Conservation (phyloP, 2,329 filamentous ascomycete genomes). For the Cladophialophora carrionii region DNA sequence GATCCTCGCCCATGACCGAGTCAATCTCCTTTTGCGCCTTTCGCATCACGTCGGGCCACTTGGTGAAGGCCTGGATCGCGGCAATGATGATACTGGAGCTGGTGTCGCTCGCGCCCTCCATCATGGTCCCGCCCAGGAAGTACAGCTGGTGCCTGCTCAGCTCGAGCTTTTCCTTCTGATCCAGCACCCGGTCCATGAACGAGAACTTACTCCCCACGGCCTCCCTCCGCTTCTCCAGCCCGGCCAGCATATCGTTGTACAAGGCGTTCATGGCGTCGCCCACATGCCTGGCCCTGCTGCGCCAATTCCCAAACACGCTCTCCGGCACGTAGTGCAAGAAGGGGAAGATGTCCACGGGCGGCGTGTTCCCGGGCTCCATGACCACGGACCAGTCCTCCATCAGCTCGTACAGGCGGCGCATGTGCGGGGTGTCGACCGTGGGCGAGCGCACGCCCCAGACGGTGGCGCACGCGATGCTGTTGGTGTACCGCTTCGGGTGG, state of each 20-base stretch:
- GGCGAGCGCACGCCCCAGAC: conserved; percentile 47
- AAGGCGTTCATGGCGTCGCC: conserved; percentile 49
- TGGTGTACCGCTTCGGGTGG: conserved; percentile 55
- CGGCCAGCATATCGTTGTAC: conserved; percentile 45
- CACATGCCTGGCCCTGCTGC: conserved; percentile 44
- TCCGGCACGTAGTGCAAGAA: conserved; percentile 52
- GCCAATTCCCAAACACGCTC: conserved; percentile 48
- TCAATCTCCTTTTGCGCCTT: conserved; percentile 53
- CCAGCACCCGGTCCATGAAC: conserved; percentile 50
- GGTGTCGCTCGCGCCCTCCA: conserved; percentile 49
- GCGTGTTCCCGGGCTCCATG: conserved; percentile 54
- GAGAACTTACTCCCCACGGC: conserved; percentile 37
- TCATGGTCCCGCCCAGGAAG: conserved; percentile 40
- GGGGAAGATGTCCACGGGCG: conserved; percentile 55
- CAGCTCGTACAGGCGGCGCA: conserved; percentile 48
- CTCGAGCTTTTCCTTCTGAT: conserved; percentile 42
- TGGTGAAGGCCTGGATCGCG: conserved; percentile 51
- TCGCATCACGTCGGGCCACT: conserved; percentile 52
- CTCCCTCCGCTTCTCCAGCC: conserved; percentile 44
- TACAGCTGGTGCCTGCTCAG: conserved; percentile 49
- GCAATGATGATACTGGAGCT: conserved; percentile 47
- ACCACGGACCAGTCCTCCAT: conserved; percentile 53
- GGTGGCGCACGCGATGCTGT: conserved; percentile 50
- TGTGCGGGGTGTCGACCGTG: conserved; percentile 43
- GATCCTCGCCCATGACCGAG: conserved; percentile 43